Base-by-base conservation (phyloP, 495 filamentous ascomycete species). In the Aspergillus ellipticus region DNA sequence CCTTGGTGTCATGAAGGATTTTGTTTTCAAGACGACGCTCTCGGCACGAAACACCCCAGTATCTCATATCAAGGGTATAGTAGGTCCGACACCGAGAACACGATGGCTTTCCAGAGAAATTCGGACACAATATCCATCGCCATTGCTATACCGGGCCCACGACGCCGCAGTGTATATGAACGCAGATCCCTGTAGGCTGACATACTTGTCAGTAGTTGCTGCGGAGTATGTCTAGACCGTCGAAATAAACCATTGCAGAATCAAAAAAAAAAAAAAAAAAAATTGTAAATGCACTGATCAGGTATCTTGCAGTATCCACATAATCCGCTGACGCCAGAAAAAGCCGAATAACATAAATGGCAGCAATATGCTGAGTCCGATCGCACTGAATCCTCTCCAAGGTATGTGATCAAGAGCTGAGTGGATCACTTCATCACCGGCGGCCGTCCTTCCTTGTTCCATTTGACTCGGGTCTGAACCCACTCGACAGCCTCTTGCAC, bases 401-500 rank as follows among this genome's bases (percentile, higher is more conserved):
- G 17, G 11, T 20, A 3, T 24, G 21, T 26, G 9, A 4, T 29
- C 54, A 21, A 45, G 15, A 26, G 19, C 8, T 6, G 21, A 47
- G 17, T 21, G 19, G 11, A 66, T 77, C 61, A 98, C 70, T 89
- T 80, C 93, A 97, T 96, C 52, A 96, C 86, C 22, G 94, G 93
- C 56, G 92, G 94, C 51, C 94, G 77, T 1, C 82, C 83, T 75
- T 97, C 94, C 73, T 89, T 91, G 72, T 97, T 97, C 94, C 94
- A 98, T 74, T 87, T 91, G 0, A 97, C 92, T 50, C 94, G 76
- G 56, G 81, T 89, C 67, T 89, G 85, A 37, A 98, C 78, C 94
- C 94, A 98, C 60, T 98, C 95, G 20, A 98, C 89, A 0, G 94
- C 94, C 70, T 97, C 94, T 67, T 82, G 83, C 11, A 98, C 94